These are phyloP conservation scores for Fusarium virguliforme DNA, from an alignment of 2,329 filamentous ascomycete genomes.

Conservation along the genomic window DNA sequence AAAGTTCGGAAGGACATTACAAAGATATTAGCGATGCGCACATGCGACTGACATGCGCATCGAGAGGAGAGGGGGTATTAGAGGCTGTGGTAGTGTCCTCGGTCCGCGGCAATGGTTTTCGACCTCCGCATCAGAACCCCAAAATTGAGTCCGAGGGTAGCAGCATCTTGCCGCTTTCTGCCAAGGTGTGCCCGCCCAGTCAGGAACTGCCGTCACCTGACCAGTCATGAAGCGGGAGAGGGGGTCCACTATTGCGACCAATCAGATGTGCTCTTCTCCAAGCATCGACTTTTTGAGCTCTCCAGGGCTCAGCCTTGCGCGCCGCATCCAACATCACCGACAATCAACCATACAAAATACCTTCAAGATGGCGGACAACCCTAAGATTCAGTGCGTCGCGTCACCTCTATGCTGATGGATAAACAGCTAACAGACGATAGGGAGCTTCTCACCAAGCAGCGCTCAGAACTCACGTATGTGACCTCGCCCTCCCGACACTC, in stretches of 20 bases:
- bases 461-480: slow-evolving; percentile 89
- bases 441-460: slow-evolving; percentile 90
- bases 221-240: slow-evolving; percentile 12
- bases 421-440: slow-evolving; percentile 64
- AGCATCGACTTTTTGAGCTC: slow-evolving; percentile 55
- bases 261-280: slow-evolving; percentile 46
- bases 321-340: slow-evolving; percentile 44
- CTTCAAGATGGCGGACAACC: slow-evolving; percentile 70
- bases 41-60: slow-evolving; percentile 55
- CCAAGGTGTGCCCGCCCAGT: slow-evolving; percentile 13
- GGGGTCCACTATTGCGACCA: slow-evolving; percentile 42
- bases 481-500: slow-evolving; percentile 27
- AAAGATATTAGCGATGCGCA: slow-evolving; percentile 58
- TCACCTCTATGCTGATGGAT: not conserved
- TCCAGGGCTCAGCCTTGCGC: slow-evolving; percentile 56
- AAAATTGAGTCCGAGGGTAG: slow-evolving; percentile 49
- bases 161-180: slow-evolving; percentile 42
- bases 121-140: slow-evolving; percentile 48
- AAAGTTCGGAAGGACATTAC: slow-evolving; percentile 73
- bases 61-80: slow-evolving; percentile 45
- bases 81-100: slow-evolving; percentile 41
- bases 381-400: slow-evolving; percentile 78
- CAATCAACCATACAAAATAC: slow-evolving; percentile 34
- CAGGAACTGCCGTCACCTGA: slow-evolving; percentile 44
- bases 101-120: slow-evolving; percentile 56